Percentiles rank a stretch among this genome's conserved stretches.
Conservation (phyloP, 495 filamentous ascomycete genomes). For the Penicillium pulvis region DNA sequence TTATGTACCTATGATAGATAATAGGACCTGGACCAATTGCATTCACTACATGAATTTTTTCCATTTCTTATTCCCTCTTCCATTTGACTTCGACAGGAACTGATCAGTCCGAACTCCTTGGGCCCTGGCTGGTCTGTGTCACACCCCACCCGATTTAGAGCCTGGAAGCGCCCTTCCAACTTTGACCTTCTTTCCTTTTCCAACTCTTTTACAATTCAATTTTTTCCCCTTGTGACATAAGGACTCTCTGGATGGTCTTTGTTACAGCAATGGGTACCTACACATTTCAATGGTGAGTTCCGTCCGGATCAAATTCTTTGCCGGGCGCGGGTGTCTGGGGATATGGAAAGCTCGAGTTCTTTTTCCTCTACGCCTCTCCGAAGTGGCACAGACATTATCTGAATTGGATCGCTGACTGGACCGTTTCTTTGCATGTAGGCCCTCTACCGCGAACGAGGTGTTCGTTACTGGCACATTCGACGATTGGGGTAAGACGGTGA, state of each 20-base stretch:
- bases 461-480: constrained; percentile 97
- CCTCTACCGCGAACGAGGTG: constrained; percentile 77
- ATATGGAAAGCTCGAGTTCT: constrained; percentile 9
- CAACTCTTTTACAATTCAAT: constrained; percentile 3
- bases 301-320: background rate
- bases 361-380: constrained; percentile 1
- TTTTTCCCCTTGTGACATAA: background rate
- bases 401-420: constrained; percentile 35
- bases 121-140: constrained; percentile 14
- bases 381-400: constrained; percentile 18
- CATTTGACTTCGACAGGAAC: background rate
- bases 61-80: background rate
- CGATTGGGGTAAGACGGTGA: constrained; percentile 82
- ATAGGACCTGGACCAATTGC: background rate
- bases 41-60: background rate
- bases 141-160: constrained; percentile 14
- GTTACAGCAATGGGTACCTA: constrained; percentile 39
- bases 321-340: background rate
- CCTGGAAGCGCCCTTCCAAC: constrained; percentile 11
- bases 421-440: constrained; percentile 53
- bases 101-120: constrained; percentile 1
- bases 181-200: constrained; percentile 1
- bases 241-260: background rate
- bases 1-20: background rate
- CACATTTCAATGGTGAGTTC: constrained; percentile 48